Percentiles rank a stretch among this genome's conserved stretches.
phyloP scores from a whole-genome alignment of 1,284 basidiomycete species.

The Phaffia rhodozyma region DNA sequence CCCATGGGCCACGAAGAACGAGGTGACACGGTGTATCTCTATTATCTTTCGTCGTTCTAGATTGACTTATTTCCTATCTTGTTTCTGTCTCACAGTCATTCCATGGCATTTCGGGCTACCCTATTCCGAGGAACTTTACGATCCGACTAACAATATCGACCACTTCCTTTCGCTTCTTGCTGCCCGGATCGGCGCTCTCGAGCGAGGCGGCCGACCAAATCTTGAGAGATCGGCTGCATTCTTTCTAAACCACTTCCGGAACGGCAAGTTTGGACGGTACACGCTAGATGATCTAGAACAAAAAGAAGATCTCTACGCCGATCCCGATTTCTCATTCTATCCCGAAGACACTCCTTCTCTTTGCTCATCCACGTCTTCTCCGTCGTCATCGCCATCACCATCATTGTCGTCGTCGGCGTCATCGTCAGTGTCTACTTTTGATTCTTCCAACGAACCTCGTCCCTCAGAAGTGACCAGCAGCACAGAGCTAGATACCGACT shows the following conservation, averaged over 20 bases:
- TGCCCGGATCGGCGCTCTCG: conserved; percentile 60
- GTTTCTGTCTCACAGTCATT: conserved; percentile 40
- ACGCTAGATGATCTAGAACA: conserved; percentile 39
- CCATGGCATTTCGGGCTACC: conserved; percentile 54
- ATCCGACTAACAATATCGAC: conserved; percentile 48
- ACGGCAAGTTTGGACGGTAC: conserved; percentile 44
- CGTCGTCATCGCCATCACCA: not conserved
- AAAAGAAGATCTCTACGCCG: conserved; percentile 44
- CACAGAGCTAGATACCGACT: too few relatives aligned
- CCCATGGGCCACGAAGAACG: conserved; percentile 15
- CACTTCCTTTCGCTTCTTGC: conserved; percentile 60
- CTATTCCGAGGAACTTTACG: conserved; percentile 37
- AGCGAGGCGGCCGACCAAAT: conserved; percentile 54
- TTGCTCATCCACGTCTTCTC: conserved; percentile 19
- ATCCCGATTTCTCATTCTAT: conserved; percentile 34
- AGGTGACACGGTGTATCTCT: conserved; percentile 39
- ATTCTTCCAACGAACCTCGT: too few relatives aligned
- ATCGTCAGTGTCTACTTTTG: too few relatives aligned
- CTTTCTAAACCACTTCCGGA: conserved; percentile 75
- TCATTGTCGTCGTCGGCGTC: too few relatives aligned
- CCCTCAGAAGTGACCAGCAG: too few relatives aligned
- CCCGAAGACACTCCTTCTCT: conserved; percentile 15
- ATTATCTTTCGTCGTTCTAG: conserved; percentile 4
- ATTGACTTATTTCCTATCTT: conserved; percentile 17
- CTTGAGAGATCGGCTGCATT: conserved; percentile 57